Percentiles rank a stretch among this genome's conserved stretches.
Evolutionary conservation across 371 early-diverging fungal species (phyloP).

Genomic region (Apophysomyces sp.): DNA sequence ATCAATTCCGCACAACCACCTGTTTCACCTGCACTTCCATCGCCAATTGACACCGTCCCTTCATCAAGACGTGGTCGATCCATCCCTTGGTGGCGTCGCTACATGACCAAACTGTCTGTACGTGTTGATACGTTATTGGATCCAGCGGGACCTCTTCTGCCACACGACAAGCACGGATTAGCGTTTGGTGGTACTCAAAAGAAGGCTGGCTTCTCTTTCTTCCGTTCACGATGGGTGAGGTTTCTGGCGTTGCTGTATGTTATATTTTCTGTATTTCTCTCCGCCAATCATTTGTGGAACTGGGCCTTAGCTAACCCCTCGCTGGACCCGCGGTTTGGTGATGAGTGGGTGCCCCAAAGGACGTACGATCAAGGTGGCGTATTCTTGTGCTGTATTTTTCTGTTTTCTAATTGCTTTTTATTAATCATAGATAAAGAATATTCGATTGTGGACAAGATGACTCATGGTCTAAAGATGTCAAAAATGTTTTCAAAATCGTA

Average conservation of each 20-base stretch:
- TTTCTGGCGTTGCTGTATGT: slow-evolving; percentile 38
- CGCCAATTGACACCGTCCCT: not conserved
- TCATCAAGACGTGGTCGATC: not conserved
- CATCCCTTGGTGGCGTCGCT: slow-evolving; percentile 7
- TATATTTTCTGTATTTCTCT: slow-evolving; percentile 42
- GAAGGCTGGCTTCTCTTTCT: slow-evolving; percentile 10
- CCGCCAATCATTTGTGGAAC: slow-evolving; percentile 38
- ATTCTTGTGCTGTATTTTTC: not conserved
- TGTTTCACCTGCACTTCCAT: not conserved
- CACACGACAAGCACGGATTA: slow-evolving; percentile 36
- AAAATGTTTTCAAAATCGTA: slow-evolving; percentile 45
- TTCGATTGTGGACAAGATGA: slow-evolving; percentile 39
- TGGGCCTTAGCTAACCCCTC: slow-evolving; percentile 20
- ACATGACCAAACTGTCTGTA: slow-evolving; percentile 4
- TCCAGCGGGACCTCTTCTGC: slow-evolving; percentile 36
- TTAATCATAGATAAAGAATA: slow-evolving; percentile 36
- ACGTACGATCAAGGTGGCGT: slow-evolving; percentile 42
- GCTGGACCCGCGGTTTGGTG: slow-evolving; percentile 16
- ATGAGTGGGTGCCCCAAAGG: slow-evolving; percentile 41
- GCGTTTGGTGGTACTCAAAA: slow-evolving; percentile 45
- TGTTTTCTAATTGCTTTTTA: not conserved
- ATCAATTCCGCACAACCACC: not conserved
- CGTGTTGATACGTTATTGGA: slow-evolving; percentile 22
- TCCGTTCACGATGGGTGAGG: slow-evolving; percentile 26
- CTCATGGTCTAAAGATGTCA: slow-evolving; percentile 45